phyloP scores from a whole-genome alignment of 169 alveolate species.

The Eimeria tenella region DNA sequence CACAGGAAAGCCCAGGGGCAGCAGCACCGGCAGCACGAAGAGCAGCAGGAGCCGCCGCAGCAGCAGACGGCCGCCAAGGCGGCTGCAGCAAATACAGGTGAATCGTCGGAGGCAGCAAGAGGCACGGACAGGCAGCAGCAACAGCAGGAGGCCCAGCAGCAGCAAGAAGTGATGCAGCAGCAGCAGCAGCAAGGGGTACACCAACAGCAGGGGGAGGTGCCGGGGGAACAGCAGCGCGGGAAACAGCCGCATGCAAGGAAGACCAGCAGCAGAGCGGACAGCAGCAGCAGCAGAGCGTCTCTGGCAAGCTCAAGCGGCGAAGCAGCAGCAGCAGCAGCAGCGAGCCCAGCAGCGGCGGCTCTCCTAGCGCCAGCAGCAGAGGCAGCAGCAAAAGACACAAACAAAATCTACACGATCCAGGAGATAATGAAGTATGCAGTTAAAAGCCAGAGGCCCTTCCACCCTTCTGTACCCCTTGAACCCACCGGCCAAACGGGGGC shows the following conservation, averaged over 20 bases:
- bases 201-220: background rate
- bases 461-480: background rate
- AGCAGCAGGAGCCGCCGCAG: too few species aligned
- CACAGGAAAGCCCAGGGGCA: background rate
- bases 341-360: background rate
- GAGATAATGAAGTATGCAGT: background rate
- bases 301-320: too few species aligned
- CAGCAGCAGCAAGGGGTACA: background rate
- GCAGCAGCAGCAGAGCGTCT: background rate
- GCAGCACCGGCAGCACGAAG: too few species aligned
- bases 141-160: background rate
- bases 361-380: background rate
- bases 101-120: too few species aligned
- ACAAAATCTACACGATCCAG: background rate
- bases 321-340: background rate
- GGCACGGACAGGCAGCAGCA: too few species aligned
- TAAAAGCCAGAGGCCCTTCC: constrained; percentile 29
- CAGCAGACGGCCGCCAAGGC: too few species aligned
- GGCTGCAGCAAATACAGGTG: too few species aligned
- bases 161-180: background rate
- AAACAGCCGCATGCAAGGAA: background rate
- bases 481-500: too few species aligned
- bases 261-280: background rate
- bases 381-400: background rate
- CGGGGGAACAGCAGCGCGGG: background rate